Percentiles rank a stretch among this genome's conserved stretches.
Conservation (phyloP, 192 early-diverging fungal genomes). For the Rhizophlyctis rosea region DNA sequence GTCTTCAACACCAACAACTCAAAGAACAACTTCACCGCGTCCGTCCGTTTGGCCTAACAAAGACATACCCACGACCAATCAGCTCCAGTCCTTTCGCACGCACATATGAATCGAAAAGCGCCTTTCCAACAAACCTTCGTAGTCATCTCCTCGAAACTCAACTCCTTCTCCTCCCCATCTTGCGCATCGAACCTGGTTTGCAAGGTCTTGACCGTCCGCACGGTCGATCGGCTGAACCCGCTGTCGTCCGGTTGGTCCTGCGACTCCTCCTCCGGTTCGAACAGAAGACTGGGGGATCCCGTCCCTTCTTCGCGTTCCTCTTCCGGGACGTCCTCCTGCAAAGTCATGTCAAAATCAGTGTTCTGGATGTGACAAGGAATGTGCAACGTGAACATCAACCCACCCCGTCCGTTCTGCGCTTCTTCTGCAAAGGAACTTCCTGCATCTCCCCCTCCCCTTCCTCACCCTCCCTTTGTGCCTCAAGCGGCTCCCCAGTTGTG, state of each 20-base stretch:
- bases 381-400: neutral
- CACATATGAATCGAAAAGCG: too few relatives aligned
- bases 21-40: conserved; percentile 85
- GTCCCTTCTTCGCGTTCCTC: too few relatives aligned
- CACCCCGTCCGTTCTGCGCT: neutral
- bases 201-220: conserved; percentile 28
- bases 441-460: too few relatives aligned
- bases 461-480: neutral
- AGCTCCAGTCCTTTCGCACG: too few relatives aligned
- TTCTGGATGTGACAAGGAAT: neutral
- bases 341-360: neutral
- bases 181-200: conserved; percentile 25
- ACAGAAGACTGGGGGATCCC: too few relatives aligned
- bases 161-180: conserved; percentile 15
- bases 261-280: too few relatives aligned
- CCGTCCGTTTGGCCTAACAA: conserved; percentile 36
- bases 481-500: neutral
- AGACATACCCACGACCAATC: neutral
- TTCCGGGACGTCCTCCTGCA: neutral
- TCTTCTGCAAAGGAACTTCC: neutral
- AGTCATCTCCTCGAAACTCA: conserved; percentile 18
- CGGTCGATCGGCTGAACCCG: conserved; percentile 32
- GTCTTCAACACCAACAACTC: conserved; percentile 89
- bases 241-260: conserved; percentile 3
- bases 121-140: conserved; percentile 10